Evolutionary conservation across 176 grass and related monocot species (phyloP).

Genomic region (Lolium multiflorum): DNA sequence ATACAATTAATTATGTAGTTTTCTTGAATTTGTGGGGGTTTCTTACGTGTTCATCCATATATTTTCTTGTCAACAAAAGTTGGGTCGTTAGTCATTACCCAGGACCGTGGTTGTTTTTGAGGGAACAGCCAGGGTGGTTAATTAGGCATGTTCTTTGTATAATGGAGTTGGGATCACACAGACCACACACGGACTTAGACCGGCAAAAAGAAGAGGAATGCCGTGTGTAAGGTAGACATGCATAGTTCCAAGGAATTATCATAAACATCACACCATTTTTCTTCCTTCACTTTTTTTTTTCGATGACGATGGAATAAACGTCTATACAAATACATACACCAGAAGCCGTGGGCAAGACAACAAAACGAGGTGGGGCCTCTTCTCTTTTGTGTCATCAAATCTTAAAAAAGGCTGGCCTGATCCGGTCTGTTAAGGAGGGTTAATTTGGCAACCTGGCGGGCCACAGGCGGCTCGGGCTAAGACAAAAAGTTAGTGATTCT

Average conservation of each 20-base stretch:
- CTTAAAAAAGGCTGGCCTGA: constrained; percentile 54
- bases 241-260: background rate
- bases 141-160: constrained; percentile 21
- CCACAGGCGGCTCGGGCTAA: constrained; percentile 35
- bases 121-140: background rate
- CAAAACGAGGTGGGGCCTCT: background rate
- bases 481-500: constrained; percentile 54
- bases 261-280: background rate
- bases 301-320: constrained; percentile 54
- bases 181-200: background rate
- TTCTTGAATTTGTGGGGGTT: no score
- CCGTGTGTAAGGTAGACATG: constrained; percentile 37
- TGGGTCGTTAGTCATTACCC: no score
- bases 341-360: constrained; percentile 52
- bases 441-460: constrained; percentile 62
- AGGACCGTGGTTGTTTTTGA: no score
- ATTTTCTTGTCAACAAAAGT: no score
- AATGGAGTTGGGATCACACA: constrained; percentile 25
- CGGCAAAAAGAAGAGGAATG: constrained; percentile 35
- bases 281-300: background rate
- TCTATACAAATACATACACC: constrained; percentile 70
- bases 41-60: no score
- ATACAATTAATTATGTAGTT: no score
- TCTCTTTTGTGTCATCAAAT: constrained; percentile 52
- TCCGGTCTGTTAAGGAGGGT: constrained; percentile 74